Evolutionary conservation across 371 early-diverging fungal species (phyloP), one percentile per base, ranked within the genome.

Genomic region (Circinella minor): DNA sequence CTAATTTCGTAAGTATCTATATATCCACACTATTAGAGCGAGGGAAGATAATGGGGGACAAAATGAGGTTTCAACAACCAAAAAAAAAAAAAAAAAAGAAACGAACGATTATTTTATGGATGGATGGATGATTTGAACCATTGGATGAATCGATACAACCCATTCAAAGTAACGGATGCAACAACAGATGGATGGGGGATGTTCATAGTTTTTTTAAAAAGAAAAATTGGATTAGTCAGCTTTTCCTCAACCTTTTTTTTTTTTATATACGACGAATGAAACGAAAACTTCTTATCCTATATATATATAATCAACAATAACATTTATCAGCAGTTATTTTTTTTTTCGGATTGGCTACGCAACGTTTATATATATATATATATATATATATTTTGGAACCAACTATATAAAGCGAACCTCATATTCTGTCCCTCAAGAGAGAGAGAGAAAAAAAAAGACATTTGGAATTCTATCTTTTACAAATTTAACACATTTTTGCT

Each of bases 201-300:
- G n/a, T n/a, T n/a, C n/a, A n/a, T n/a, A n/a, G n/a, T n/a, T n/a
- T n/a, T 55, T 7, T n/a, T 8, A n/a, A 55, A 2, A 27, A 2
- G n/a, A n/a, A 27, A 27, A 15, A 54, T 43, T 51, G 18, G 57
- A 57, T 57, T 57, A 57, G 57, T 57, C 57, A 57, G 57, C 57
- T n/a, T 27, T 43, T 9, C 43, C 11, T 43, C 43, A 11, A 43
- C n/a, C n/a, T n/a, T n/a, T n/a, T n/a, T n/a, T n/a, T n/a, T n/a
- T n/a, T n/a, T n/a, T n/a, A n/a, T 9, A 43, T 11, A 43, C 11
- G 27, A 57, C 34, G 34, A 18, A 11, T n/a, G 34, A 57, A 11
- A 34, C 20, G 8, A 20, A 18, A 10, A 27, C 51, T 49, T 8
- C 4, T n/a, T n/a, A 9, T 13, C 3, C 51, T 13, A 15, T 15